These are phyloP conservation scores for Phytophthora podocarpi DNA, from an alignment of 352 stramenopile genomes.

Conservation along the genomic window DNA sequence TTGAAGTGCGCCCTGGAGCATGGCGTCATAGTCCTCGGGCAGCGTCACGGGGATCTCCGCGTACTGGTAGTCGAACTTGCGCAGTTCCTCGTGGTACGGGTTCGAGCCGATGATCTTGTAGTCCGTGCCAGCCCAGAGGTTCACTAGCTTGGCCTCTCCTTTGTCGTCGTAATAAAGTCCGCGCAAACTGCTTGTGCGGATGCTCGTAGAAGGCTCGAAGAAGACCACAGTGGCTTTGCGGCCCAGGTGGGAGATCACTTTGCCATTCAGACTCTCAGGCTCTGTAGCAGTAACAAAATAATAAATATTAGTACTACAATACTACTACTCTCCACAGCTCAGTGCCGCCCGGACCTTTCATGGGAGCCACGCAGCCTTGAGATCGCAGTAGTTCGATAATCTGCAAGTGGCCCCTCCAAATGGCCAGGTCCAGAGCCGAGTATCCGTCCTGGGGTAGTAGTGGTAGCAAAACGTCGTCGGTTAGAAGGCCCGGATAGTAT, in stretches of 20 bases:
- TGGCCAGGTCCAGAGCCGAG: conserved; percentile 77
- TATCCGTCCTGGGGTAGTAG: conserved; percentile 68
- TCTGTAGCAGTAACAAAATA: conserved; percentile 37
- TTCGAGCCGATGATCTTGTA: conserved; percentile 84
- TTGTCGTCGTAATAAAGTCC: conserved; percentile 84
- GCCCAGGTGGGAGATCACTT: conserved; percentile 71
- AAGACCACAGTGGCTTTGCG: conserved; percentile 80
- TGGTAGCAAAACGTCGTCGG: too few species aligned
- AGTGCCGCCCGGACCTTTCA: conserved; percentile 81
- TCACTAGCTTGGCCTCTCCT: conserved; percentile 76
- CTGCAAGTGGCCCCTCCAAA: conserved; percentile 83
- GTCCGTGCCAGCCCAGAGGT: conserved; percentile 82
- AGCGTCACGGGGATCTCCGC: conserved; percentile 59
- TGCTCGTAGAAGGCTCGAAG: conserved; percentile 80
- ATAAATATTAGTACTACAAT: conserved; percentile 2
- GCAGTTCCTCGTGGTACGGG: conserved; percentile 73
- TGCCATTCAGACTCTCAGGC: conserved; percentile 79
- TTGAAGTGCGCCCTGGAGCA: conserved; percentile 75
- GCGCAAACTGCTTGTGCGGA: conserved; percentile 72
- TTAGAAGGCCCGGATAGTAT: too few species aligned
- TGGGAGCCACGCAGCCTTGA: conserved; percentile 78
- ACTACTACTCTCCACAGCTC: neutral
- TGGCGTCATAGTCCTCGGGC: conserved; percentile 54
- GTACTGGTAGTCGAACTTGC: conserved; percentile 75
- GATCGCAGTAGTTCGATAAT: conserved; percentile 85